phyloP scores from a whole-genome alignment of 148 eudicot species.

The Rhododendron vialii region DNA sequence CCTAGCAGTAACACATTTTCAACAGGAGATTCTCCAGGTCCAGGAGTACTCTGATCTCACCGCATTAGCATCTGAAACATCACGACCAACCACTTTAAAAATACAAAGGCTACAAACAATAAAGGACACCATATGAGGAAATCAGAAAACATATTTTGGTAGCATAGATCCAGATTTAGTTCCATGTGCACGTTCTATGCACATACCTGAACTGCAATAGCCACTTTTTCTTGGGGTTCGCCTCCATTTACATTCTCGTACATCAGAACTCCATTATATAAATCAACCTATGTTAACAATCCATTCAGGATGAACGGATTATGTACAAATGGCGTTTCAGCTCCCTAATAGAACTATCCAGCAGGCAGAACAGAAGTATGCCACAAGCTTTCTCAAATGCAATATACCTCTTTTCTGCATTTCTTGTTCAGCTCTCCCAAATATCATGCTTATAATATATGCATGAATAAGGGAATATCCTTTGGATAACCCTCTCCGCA shows the following conservation, averaged over 20 bases:
- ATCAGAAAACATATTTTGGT: not conserved
- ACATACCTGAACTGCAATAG: not conserved
- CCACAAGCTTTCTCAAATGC: not conserved
- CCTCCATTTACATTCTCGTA: not conserved
- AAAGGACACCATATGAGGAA: not conserved
- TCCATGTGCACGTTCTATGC: not conserved
- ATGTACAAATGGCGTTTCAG: not conserved
- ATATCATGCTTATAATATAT: not conserved
- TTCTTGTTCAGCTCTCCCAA: not conserved
- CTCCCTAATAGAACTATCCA: not conserved
- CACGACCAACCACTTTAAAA: not conserved
- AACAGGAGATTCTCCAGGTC: not conserved
- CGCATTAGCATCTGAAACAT: not conserved
- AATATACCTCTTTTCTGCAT: not conserved
- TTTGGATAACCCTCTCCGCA: not conserved
- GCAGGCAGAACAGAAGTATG: not conserved
- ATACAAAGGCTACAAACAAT: not conserved
- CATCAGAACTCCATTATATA: not conserved
- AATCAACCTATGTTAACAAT: not conserved
- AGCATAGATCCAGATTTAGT: not conserved
- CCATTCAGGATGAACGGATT: not conserved
- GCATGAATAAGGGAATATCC: not conserved
- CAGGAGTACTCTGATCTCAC: not conserved
- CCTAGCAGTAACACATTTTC: not conserved
- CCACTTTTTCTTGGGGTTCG: not conserved